These are phyloP conservation scores for Hanseniaspora nectarophila DNA, from an alignment of 805 yeast species.

Conservation along the genomic window DNA sequence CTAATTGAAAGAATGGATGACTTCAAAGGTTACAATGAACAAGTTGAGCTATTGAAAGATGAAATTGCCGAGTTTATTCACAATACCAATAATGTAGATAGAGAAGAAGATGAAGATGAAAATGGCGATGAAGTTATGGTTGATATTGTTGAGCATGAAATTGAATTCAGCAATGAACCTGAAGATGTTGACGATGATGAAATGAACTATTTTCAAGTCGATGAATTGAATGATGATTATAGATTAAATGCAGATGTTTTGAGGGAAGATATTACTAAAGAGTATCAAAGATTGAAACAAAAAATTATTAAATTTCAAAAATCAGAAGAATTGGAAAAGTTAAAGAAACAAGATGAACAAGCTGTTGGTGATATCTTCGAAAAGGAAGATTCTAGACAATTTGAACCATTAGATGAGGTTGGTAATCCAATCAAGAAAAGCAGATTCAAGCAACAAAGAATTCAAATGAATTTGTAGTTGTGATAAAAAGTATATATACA, in stretches of 20 bases:
- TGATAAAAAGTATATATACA: background rate
- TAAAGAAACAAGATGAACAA: background rate
- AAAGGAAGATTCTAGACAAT: slow-evolving; percentile 40
- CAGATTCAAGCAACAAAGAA: slow-evolving; percentile 51
- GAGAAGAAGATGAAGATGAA: background rate
- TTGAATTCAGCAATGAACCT: slow-evolving; percentile 21
- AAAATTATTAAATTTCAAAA: slow-evolving; percentile 38
- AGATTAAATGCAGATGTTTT: slow-evolving; percentile 26
- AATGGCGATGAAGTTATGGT: slow-evolving; percentile 20
- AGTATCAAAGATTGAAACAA: slow-evolving; percentile 47
- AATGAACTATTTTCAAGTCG: slow-evolving; percentile 6
- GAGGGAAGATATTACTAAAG: slow-evolving; percentile 38
- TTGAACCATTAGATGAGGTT: slow-evolving; percentile 56
- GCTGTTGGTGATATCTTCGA: slow-evolving; percentile 25
- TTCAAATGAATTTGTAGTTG: slow-evolving; percentile 6
- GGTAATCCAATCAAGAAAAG: slow-evolving; percentile 53
- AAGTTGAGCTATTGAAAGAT: slow-evolving; percentile 30
- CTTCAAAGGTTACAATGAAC: slow-evolving; percentile 40
- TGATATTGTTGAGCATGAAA: slow-evolving; percentile 28
- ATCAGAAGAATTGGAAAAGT: slow-evolving; percentile 24
- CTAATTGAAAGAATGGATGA: slow-evolving; percentile 44
- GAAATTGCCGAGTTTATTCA: slow-evolving; percentile 23
- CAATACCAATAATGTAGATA: slow-evolving; percentile 6
- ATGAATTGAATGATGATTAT: slow-evolving; percentile 7
- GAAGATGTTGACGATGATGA: slow-evolving; percentile 17